A percentile compares a stretch with the other conserved stretches of the same genome.
phyloP scores from a whole-genome alignment of 768 basidiomycete species.

The Rhizopogon vulgaris region DNA sequence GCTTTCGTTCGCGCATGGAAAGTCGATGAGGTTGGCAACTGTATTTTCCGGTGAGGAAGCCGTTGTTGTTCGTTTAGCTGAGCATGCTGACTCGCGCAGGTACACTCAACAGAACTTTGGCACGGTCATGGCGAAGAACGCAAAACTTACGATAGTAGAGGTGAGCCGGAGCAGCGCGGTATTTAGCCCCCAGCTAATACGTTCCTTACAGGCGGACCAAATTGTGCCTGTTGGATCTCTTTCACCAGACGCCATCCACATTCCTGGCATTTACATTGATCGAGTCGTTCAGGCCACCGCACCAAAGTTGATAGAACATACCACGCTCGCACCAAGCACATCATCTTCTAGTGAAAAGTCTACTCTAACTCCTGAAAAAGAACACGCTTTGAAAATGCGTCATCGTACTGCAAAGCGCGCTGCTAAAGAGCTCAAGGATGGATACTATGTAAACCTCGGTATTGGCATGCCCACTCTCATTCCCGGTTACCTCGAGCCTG shows the following conservation, averaged over 20 bases:
- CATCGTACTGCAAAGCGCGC: slow-evolving; percentile 81
- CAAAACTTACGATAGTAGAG: slow-evolving; percentile 87
- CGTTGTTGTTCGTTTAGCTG: background rate
- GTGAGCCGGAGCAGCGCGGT: slow-evolving; percentile 23
- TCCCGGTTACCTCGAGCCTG: slow-evolving; percentile 68
- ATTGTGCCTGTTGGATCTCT: slow-evolving; percentile 81
- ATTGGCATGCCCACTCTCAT: slow-evolving; percentile 91
- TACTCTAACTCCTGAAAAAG: slow-evolving; percentile 41
- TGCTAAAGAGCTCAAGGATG: slow-evolving; percentile 84
- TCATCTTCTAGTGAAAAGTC: slow-evolving; percentile 20
- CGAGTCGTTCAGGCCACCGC: slow-evolving; percentile 76
- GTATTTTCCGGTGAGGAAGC: slow-evolving; percentile 68
- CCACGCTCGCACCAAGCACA: slow-evolving; percentile 56
- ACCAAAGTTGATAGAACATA: slow-evolving; percentile 73
- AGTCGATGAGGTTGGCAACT: slow-evolving; percentile 87
- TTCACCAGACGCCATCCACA: slow-evolving; percentile 75
- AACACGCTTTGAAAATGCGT: slow-evolving; percentile 46
- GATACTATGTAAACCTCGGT: slow-evolving; percentile 83
- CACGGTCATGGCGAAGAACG: slow-evolving; percentile 83
- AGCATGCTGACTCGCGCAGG: slow-evolving; percentile 30
- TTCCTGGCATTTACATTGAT: slow-evolving; percentile 85
- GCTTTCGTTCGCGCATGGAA: slow-evolving; percentile 91
- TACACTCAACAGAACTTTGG: slow-evolving; percentile 88
- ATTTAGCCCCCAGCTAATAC: slow-evolving; percentile 7
- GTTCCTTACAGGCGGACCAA: slow-evolving; percentile 63